These are phyloP conservation scores for Hysterium pulicare DNA, from an alignment of 2,329 filamentous ascomycete genomes.

Conservation along the genomic window DNA sequence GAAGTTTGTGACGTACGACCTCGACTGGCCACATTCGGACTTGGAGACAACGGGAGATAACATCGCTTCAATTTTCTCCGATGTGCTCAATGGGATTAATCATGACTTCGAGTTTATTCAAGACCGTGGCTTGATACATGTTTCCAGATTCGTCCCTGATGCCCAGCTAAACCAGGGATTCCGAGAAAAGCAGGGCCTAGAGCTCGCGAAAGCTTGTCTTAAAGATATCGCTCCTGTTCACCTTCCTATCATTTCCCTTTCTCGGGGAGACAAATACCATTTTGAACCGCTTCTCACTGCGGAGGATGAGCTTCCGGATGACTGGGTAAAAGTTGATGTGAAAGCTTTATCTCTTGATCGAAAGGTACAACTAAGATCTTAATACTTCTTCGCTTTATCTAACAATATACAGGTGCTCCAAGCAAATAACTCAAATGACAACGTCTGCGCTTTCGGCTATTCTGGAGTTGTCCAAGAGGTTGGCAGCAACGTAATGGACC, in stretches of 20 bases:
- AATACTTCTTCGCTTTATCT: too few relatives aligned
- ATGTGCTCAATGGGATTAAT: slow-evolving; percentile 5
- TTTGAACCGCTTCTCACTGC: too few relatives aligned
- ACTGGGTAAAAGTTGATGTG: slow-evolving; percentile 27
- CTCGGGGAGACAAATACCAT: too few relatives aligned
- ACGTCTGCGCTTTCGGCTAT: too few relatives aligned
- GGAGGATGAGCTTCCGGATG: slow-evolving; percentile 10
- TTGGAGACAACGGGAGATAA: not conserved
- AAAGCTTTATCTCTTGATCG: slow-evolving; percentile 20
- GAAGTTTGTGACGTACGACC: slow-evolving; percentile 13
- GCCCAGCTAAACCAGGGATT: slow-evolving; percentile 14
- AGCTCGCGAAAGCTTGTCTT: slow-evolving; percentile 7
- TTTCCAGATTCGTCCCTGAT: slow-evolving; percentile 25
- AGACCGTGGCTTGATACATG: slow-evolving; percentile 27
- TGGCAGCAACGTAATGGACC: slow-evolving; percentile 7
- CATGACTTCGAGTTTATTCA: slow-evolving; percentile 27
- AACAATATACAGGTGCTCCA: too few relatives aligned
- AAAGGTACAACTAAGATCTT: too few relatives aligned
- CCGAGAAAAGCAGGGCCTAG: slow-evolving; percentile 9
- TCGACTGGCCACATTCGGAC: slow-evolving; percentile 10
- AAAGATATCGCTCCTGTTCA: slow-evolving; percentile 4
- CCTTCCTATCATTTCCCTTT: slow-evolving; percentile 23
- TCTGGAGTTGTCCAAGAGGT: slow-evolving; percentile 15
- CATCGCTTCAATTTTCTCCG: slow-evolving; percentile 6
- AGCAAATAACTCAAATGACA: too few relatives aligned